Conservation (phyloP, 129 eudicot genomes). For the Lonicera japonica region DNA sequence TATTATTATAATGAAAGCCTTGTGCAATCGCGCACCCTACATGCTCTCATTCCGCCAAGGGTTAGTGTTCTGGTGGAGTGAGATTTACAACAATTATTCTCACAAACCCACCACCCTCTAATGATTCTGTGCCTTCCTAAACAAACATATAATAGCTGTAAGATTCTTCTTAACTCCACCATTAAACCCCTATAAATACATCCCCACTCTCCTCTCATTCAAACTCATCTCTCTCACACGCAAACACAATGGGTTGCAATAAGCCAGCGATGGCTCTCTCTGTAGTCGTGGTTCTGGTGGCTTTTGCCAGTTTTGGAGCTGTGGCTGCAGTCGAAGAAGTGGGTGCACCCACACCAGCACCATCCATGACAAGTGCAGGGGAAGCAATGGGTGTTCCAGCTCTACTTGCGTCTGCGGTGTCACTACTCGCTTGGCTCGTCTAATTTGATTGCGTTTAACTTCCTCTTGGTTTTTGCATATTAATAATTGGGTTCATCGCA, state of each 20-base stretch:
- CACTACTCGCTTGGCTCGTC: constrained; percentile 30
- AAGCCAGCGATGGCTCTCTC: constrained; percentile 29
- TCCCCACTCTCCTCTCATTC: not conserved
- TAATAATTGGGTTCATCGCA: not conserved
- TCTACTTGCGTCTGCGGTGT: constrained; percentile 20
- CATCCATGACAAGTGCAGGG: constrained; percentile 36
- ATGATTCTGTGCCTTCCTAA: not conserved
- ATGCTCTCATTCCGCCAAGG: no score
- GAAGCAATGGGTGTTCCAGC: constrained; percentile 23
- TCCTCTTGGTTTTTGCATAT: not conserved
- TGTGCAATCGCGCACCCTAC: no score
- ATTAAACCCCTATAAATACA: constrained; percentile 8
- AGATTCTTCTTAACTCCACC: constrained; percentile 20
- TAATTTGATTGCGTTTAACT: constrained; percentile 1
- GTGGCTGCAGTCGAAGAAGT: constrained; percentile 27
- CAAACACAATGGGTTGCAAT: constrained; percentile 19
- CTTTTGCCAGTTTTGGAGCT: constrained; percentile 15
- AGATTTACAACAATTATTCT: not conserved
- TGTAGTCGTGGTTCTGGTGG: constrained; percentile 17
- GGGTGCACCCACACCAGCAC: constrained; percentile 41
- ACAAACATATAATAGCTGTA: constrained; percentile 12
- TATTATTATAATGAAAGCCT: no score
- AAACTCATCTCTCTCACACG: not conserved
- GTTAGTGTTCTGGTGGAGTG: not conserved
- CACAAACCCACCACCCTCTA: not conserved